Evolutionary conservation across 1,139 yeast species (phyloP).

Genomic region (Diutina pseudorugosa): DNA sequence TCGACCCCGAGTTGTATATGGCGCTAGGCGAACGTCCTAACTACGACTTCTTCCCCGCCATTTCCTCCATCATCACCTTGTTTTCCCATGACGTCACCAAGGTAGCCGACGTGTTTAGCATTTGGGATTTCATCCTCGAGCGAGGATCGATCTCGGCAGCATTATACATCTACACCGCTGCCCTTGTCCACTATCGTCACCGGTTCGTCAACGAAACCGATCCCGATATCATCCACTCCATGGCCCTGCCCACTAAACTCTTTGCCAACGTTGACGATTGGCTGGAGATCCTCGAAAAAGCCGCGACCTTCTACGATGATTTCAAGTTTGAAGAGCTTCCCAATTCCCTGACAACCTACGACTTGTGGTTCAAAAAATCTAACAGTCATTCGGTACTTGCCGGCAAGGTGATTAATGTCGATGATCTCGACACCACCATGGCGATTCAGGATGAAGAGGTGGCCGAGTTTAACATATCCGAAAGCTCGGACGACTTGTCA

Average conservation of each 20-base stretch:
- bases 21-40: conserved; percentile 21
- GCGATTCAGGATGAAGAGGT: conserved; percentile 22
- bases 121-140: conserved; percentile 56
- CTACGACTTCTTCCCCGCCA: conserved; percentile 42
- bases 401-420: conserved; percentile 10
- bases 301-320: conserved; percentile 18
- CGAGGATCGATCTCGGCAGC: conserved; percentile 29
- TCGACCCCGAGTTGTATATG: conserved; percentile 28
- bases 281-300: conserved; percentile 21
- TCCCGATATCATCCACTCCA: conserved; percentile 32
- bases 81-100: conserved; percentile 62
- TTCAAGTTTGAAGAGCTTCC: conserved; percentile 19
- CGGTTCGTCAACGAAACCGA: conserved; percentile 16
- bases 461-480: conserved; percentile 13
- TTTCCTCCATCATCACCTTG: conserved; percentile 67
- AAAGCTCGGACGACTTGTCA: conserved; percentile 5
- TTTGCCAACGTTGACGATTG: conserved; percentile 23
- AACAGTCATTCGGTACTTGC: conserved; percentile 12
- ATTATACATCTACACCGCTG: conserved; percentile 47
- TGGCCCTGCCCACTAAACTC: conserved; percentile 22
- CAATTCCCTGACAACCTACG: conserved; percentile 16
- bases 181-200: conserved; percentile 26
- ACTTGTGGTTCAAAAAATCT: conserved; percentile 24
- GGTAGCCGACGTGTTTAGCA: conserved; percentile 33
- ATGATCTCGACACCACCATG: conserved; percentile 8